phyloP scores from a whole-genome alignment of 2,329 filamentous ascomycete genomes.

The Clonostachys solani region DNA sequence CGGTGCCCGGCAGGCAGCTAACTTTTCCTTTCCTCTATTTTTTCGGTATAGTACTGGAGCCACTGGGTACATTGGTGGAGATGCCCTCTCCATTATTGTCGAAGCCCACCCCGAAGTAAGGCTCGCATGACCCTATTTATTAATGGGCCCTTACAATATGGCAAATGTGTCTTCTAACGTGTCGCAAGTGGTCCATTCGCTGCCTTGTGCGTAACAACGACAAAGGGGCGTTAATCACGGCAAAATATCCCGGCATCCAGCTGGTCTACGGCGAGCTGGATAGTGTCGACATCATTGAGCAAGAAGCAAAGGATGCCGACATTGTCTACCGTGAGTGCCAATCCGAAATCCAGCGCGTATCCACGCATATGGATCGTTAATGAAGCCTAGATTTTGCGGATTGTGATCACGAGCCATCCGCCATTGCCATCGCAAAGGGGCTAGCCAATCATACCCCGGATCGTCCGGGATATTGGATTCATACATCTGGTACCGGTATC shows the following conservation, averaged over 20 bases:
- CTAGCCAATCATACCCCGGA: slow-evolving; percentile 33
- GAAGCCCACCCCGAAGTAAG: slow-evolving; percentile 5
- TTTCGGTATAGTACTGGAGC: slow-evolving; percentile 13
- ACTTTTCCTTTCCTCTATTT: too few relatives aligned
- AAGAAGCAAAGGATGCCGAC: slow-evolving; percentile 22
- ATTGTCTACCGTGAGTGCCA: slow-evolving; percentile 22
- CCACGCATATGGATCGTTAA: too few relatives aligned
- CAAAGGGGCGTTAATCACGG: background rate
- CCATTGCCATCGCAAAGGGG: slow-evolving; percentile 37
- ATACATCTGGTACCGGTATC: slow-evolving; percentile 51
- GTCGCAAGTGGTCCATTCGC: background rate
- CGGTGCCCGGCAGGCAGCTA: too few relatives aligned
- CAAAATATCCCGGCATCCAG: slow-evolving; percentile 14
- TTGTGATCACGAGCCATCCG: slow-evolving; percentile 36
- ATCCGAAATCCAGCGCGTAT: background rate
- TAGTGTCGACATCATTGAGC: slow-evolving; percentile 17
- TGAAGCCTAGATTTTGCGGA: slow-evolving; percentile 24
- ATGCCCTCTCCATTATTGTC: background rate
- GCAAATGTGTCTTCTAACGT: too few relatives aligned
- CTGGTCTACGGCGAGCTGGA: slow-evolving; percentile 24
- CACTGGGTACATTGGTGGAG: slow-evolving; percentile 16
- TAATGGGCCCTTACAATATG: too few relatives aligned
- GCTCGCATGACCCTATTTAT: too few relatives aligned
- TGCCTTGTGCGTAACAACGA: background rate
- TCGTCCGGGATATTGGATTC: slow-evolving; percentile 42